Conservation (phyloP, 2,329 filamentous ascomycete species). For the Aspergillus sojae region DNA sequence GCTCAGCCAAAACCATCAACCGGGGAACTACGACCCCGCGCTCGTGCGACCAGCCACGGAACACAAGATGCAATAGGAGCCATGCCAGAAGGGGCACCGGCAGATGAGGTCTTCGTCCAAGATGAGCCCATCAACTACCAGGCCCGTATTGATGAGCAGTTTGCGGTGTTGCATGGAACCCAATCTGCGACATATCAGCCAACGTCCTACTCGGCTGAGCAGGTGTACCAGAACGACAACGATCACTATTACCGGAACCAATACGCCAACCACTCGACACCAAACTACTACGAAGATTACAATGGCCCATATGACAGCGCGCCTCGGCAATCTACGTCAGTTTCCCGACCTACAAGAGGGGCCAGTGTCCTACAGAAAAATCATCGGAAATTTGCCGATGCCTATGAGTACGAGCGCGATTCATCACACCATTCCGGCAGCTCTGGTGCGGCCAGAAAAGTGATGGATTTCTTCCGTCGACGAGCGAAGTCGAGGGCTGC, state of each 20-base stretch:
- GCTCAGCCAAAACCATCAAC: constrained; percentile 39
- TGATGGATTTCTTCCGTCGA: constrained; percentile 98
- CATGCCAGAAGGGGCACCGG: constrained; percentile 30
- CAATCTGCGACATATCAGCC: constrained; percentile 33
- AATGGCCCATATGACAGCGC: constrained; percentile 42
- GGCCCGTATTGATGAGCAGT: constrained; percentile 45
- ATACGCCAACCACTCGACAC: constrained; percentile 36
- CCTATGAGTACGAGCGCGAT: constrained; percentile 72
- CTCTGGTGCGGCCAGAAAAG: constrained; percentile 82
- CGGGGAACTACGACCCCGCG: constrained; percentile 31
- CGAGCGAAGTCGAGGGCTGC: constrained; percentile 73
- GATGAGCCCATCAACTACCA: constrained; percentile 42
- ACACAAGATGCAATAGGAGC: constrained; percentile 34
- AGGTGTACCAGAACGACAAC: constrained; percentile 34
- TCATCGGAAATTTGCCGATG: constrained; percentile 83
- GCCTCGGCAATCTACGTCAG: constrained; percentile 47
- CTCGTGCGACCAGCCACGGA: constrained; percentile 36
- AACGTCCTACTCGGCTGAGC: constrained; percentile 34
- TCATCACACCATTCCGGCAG: constrained; percentile 73
- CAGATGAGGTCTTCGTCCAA: constrained; percentile 27
- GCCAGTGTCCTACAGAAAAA: constrained; percentile 75
- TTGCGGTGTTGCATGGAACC: constrained; percentile 41
- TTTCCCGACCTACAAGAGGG: constrained; percentile 41
- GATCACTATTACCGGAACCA: constrained; percentile 35
- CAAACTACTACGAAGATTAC: constrained; percentile 54